These are phyloP conservation scores for Clonostachys sp. DNA, from an alignment of 2,329 filamentous ascomycete species.

Conservation along the genomic window DNA sequence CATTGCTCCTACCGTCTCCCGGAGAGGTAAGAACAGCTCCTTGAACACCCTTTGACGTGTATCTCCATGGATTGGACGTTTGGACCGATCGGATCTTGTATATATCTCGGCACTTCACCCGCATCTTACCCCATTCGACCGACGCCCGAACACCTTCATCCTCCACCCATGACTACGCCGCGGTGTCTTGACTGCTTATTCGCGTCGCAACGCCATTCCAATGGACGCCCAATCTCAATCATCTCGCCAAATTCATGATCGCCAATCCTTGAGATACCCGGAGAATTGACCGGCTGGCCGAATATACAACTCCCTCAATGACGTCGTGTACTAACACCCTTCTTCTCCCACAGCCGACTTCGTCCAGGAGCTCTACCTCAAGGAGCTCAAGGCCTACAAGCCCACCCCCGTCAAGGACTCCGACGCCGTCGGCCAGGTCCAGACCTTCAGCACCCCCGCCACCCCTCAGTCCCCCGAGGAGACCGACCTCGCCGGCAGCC, in stretches of 20 bases:
- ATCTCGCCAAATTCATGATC: background rate
- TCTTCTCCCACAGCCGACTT: conserved; percentile 68
- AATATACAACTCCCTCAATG: too few species aligned
- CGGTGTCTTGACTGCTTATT: too few species aligned
- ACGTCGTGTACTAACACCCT: too few species aligned
- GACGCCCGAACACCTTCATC: too few species aligned
- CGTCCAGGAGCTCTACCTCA: conserved; percentile 96
- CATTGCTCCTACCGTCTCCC: conserved; percentile 55
- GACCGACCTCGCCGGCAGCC: conserved; percentile 82
- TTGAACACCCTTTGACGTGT: background rate
- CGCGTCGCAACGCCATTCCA: background rate
- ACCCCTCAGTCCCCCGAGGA: conserved; percentile 88
- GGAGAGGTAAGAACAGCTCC: conserved; percentile 48
- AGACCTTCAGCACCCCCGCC: conserved; percentile 78
- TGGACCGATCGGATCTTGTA: too few species aligned
- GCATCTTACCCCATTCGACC: too few species aligned
- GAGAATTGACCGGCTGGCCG: too few species aligned
- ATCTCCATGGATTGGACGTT: background rate
- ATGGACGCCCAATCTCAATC: background rate
- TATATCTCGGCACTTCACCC: too few species aligned
- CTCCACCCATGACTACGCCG: too few species aligned
- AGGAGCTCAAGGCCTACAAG: conserved; percentile 96
- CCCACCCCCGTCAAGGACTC: conserved; percentile 73
- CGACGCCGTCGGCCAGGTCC: conserved; percentile 86
- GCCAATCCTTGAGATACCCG: background rate